Conservation (phyloP, 225 moss, liverwort and hornwort species). For the Bryum argenteum region DNA sequence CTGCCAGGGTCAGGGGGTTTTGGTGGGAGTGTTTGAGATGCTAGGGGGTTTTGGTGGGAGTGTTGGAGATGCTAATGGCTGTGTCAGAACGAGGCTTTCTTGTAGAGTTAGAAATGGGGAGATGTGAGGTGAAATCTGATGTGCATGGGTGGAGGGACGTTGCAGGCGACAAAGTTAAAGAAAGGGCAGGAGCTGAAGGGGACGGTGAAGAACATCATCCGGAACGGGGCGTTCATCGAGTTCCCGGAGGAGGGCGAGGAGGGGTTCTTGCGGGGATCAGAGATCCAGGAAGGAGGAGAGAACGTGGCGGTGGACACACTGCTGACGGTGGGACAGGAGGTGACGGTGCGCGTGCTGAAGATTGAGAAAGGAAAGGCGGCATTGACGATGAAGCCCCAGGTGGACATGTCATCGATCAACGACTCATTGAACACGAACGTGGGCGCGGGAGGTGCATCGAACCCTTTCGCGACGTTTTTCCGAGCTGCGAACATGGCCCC, state of each 20-base stretch:
- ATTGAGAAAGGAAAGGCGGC: conserved; percentile 81
- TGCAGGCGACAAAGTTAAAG: conserved; percentile 65
- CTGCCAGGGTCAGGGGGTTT: not conserved
- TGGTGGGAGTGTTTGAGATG: not conserved
- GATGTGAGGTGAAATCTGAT: not conserved
- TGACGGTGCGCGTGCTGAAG: conserved; percentile 78
- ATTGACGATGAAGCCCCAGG: conserved; percentile 83
- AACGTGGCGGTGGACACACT: conserved; percentile 78
- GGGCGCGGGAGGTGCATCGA: conserved; percentile 58
- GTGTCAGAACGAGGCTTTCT: not conserved
- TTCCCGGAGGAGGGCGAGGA: conserved; percentile 73
- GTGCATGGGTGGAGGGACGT: not conserved
- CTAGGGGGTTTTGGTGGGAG: not conserved
- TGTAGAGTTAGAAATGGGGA: too few relatives aligned
- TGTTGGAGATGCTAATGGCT: too few relatives aligned
- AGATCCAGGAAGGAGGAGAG: conserved; percentile 80
- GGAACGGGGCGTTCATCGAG: conserved; percentile 76
- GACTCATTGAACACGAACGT: conserved; percentile 66
- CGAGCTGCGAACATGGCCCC: conserved; percentile 71
- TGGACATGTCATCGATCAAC: conserved; percentile 84
- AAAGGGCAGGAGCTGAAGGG: conserved; percentile 91
- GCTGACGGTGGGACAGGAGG: conserved; percentile 77
- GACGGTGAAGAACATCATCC: conserved; percentile 83
- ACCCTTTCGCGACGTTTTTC: conserved; percentile 87
- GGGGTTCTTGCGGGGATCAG: conserved; percentile 79